Base-by-base conservation (phyloP, 1,284 basidiomycete genomes). In the Erythrobasidium hasegawianum region DNA sequence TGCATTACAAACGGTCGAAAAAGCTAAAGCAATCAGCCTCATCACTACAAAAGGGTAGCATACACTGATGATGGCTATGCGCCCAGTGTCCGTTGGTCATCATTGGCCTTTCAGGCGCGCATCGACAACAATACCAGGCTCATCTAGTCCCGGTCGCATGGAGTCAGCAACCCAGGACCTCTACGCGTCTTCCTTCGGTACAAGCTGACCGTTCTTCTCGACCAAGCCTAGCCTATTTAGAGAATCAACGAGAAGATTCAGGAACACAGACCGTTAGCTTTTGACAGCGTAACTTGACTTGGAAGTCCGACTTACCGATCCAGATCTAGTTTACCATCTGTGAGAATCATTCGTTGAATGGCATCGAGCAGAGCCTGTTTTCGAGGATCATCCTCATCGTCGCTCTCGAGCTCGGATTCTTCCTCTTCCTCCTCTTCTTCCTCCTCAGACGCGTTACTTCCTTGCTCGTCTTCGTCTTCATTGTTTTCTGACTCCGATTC, bases 181-280 rank as follows among this genome's bases (percentile, higher is more conserved):
- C 33, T 33, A 33, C 33, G 33, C 33, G 33, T 33, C 33, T 4
- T 65, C 62, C 45, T 58, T 57, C 14, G 62, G 62, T n/a, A 65
- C 62, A 2, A 65, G 56, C 33, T 65, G 47, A 20, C 62, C 62
- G 27, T 65, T 65, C 62, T 58, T 65, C 26, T 65, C 62, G 1
- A 65, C 62, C 10, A 65, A 55, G 14, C 62, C 62, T 33, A 65
- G 56, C 20, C 62, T 65, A 39, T 29, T 22, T 20, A 22, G 18
- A 47, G 8, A 10, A 52, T 29, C 8, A 49, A 2, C 26, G n/a
- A n/a, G n/a, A n/a, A n/a, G n/a, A n/a, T n/a, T n/a, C n/a, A n/a
- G n/a, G n/a, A n/a, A n/a, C n/a, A n/a, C n/a, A n/a, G n/a, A n/a
- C n/a, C n/a, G n/a, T 56, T 39, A 64, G 18, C 52, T 16, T 41